These are phyloP conservation scores for Colletotrichum scovillei DNA, from an alignment of 2,329 filamentous ascomycete genomes.

Conservation along the genomic window DNA sequence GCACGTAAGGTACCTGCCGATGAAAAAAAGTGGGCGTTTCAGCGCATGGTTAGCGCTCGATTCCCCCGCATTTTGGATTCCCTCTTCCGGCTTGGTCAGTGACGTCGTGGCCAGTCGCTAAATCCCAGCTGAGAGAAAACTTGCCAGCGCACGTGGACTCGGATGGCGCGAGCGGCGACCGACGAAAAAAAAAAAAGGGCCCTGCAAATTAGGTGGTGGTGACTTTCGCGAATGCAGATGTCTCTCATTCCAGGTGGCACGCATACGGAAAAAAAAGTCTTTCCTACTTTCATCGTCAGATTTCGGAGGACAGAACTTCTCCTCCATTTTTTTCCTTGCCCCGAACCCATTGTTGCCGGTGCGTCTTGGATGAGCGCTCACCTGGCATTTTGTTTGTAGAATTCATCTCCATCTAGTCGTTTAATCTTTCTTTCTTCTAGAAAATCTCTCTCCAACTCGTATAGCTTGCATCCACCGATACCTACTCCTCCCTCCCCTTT, in stretches of 20 bases:
- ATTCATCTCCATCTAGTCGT: not conserved
- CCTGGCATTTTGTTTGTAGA: not conserved
- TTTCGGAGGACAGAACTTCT: not conserved
- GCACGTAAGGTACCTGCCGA: too few species aligned
- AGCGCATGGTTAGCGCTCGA: slow-evolving; percentile 21
- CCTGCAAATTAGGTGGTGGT: slow-evolving; percentile 3
- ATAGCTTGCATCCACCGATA: not conserved
- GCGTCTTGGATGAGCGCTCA: not conserved
- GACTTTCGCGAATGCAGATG: slow-evolving; percentile 15
- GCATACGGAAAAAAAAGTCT: slow-evolving; percentile 25
- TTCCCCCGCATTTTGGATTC: slow-evolving; percentile 32
- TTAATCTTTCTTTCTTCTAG: not conserved
- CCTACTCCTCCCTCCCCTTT: not conserved
- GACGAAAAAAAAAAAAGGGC: not conserved
- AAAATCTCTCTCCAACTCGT: not conserved
- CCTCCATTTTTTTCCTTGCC: slow-evolving; percentile 7
- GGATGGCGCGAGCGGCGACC: slow-evolving; percentile 13
- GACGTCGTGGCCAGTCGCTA: slow-evolving; percentile 29
- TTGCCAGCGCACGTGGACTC: slow-evolving; percentile 32
- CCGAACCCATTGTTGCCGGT: slow-evolving; percentile 2
- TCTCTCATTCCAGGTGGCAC: slow-evolving; percentile 3
- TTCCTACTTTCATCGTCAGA: slow-evolving; percentile 15
- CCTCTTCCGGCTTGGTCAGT: slow-evolving; percentile 19
- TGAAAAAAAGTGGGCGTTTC: slow-evolving; percentile 14
- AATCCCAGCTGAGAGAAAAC: slow-evolving; percentile 14